phyloP scores from a whole-genome alignment of 768 basidiomycete species.

The Kwoniella botswanensis region DNA sequence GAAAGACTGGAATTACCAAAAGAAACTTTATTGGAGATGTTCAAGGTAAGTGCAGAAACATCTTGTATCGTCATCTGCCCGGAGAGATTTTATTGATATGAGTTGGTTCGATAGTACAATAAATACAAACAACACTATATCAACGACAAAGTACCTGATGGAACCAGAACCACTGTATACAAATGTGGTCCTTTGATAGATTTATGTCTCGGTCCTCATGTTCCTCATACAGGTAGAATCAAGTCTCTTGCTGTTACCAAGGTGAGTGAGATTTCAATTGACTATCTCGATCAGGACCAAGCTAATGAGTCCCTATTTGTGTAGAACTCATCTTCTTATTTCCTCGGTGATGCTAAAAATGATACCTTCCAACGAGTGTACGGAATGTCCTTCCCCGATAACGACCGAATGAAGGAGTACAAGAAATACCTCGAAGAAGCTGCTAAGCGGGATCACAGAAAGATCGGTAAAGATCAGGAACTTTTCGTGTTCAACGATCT shows the following conservation, averaged over 20 bases:
- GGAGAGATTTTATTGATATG: too few species aligned
- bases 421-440: slow-evolving; percentile 95
- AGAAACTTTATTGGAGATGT: slow-evolving; percentile 96
- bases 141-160: slow-evolving; percentile 92
- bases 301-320: neutral
- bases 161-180: slow-evolving; percentile 95
- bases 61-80: neutral
- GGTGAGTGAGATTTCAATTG: slow-evolving; percentile 60
- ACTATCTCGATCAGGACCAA: neutral
- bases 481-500: slow-evolving; percentile 98
- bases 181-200: slow-evolving; percentile 99
- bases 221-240: slow-evolving; percentile 96
- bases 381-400: slow-evolving; percentile 98
- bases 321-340: slow-evolving; percentile 96
- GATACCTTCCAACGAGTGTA: slow-evolving; percentile 96
- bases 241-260: slow-evolving; percentile 98
- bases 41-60: slow-evolving; percentile 67
- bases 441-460: slow-evolving; percentile 95
- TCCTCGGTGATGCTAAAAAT: slow-evolving; percentile 89
- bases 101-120: slow-evolving; percentile 74
- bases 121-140: slow-evolving; percentile 97
- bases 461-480: slow-evolving; percentile 97
- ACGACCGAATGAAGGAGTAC: slow-evolving; percentile 91
- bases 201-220: slow-evolving; percentile 94
- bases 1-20: slow-evolving; percentile 92